phyloP scores from a whole-genome alignment of 2,329 filamentous ascomycete genomes.

The Penicillium psychrosexuale region DNA sequence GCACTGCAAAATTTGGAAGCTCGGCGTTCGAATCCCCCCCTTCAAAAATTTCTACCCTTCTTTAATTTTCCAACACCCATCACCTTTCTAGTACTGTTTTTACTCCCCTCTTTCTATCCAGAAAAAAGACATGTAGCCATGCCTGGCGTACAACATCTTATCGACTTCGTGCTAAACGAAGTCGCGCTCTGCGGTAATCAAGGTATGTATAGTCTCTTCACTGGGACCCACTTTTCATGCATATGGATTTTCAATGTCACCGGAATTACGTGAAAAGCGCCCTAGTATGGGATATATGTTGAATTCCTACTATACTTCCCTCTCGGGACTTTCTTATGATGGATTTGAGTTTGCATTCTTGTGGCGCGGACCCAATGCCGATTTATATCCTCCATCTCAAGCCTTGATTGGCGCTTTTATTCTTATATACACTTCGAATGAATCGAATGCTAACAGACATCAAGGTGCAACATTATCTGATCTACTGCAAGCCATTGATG shows the following conservation, averaged over 20 bases:
- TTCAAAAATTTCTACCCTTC: constrained; percentile 16
- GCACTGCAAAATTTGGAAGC: constrained; percentile 4
- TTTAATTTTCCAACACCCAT: neutral
- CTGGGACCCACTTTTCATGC: constrained; percentile 22
- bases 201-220: constrained; percentile 47
- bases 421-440: neutral
- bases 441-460: constrained; percentile 19
- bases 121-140: constrained; percentile 30
- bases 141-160: constrained; percentile 55
- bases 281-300: neutral
- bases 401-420: neutral
- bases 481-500: constrained; percentile 34
- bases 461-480: constrained; percentile 38
- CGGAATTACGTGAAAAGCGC: neutral
- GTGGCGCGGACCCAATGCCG: neutral
- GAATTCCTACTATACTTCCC: neutral
- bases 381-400: neutral
- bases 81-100: constrained; percentile 1
- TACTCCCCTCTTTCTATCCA: neutral
- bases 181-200: constrained; percentile 57
- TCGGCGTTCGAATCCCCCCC: constrained; percentile 32
- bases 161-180: constrained; percentile 57
- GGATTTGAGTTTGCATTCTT: neutral
- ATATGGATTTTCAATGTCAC: constrained; percentile 1
- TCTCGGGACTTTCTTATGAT: neutral